These are phyloP conservation scores for Fusarium albidum DNA, from an alignment of 2,329 filamentous ascomycete genomes.

Conservation along the genomic window DNA sequence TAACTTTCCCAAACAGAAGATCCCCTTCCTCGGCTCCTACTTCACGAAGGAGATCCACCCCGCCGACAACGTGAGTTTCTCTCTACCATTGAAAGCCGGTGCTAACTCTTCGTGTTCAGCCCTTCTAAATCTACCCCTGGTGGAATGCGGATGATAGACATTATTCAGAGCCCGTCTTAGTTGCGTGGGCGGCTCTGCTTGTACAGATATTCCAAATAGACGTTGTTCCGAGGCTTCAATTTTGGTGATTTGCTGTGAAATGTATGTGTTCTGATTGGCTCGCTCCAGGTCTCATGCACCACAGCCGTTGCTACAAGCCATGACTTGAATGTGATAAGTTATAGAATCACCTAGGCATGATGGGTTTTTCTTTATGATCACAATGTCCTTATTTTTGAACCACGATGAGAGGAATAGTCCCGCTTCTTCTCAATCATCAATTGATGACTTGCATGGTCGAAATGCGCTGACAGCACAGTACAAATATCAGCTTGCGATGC, in stretches of 20 bases:
- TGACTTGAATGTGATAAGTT: background rate
- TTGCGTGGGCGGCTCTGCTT: constrained; percentile 41
- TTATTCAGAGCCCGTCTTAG: constrained; percentile 39
- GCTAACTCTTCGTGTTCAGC: constrained; percentile 43
- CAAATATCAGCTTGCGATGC: background rate
- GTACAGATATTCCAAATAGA: constrained; percentile 52
- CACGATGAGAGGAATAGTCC: too few relatives aligned
- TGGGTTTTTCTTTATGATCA: too few relatives aligned
- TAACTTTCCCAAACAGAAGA: constrained; percentile 53
- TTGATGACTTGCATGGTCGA: background rate
- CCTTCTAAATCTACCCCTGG: constrained; percentile 49
- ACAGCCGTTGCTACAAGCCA: background rate
- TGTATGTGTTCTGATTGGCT: constrained; percentile 37
- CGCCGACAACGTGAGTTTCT: constrained; percentile 67
- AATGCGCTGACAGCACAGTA: constrained; percentile 27
- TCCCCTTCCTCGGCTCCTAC: constrained; percentile 61
- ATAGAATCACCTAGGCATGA: background rate
- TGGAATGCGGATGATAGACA: constrained; percentile 39
- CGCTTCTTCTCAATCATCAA: too few relatives aligned
- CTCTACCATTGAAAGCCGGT: background rate
- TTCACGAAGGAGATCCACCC: constrained; percentile 64
- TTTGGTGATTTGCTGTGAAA: constrained; percentile 38
- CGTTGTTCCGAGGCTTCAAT: constrained; percentile 38
- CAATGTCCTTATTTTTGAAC: too few relatives aligned
- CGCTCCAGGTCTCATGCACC: background rate